Evolutionary conservation across 2,329 filamentous ascomycete species (phyloP).

Genomic region (Beauveria rudraprayagi): DNA sequence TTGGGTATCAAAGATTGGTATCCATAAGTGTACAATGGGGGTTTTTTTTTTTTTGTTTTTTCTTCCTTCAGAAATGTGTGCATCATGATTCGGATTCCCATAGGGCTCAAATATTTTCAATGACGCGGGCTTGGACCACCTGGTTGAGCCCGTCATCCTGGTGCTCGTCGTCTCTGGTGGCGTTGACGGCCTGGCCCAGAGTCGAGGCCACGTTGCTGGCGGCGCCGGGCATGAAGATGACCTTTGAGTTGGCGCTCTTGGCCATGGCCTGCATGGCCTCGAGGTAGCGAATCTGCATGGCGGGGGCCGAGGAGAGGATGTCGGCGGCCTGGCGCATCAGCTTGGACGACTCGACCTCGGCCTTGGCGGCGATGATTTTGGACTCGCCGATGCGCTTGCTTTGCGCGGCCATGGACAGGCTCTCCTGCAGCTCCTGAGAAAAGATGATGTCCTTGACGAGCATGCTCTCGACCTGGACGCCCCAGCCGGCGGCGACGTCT

Average conservation of each 20-base stretch:
- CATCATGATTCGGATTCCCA: neutral
- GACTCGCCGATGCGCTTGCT: slow-evolving; percentile 96
- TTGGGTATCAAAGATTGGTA: slow-evolving; percentile 13
- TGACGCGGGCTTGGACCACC: slow-evolving; percentile 71
- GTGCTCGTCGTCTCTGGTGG: slow-evolving; percentile 21
- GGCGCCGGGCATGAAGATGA: slow-evolving; percentile 68
- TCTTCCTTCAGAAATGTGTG: neutral
- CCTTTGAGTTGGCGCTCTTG: slow-evolving; percentile 82
- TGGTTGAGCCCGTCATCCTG: slow-evolving; percentile 54
- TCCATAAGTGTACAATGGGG: slow-evolving; percentile 3
- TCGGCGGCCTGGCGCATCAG: slow-evolving; percentile 90
- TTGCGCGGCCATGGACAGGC: slow-evolving; percentile 95
- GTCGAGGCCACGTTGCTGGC: slow-evolving; percentile 39
- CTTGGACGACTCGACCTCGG: slow-evolving; percentile 94
- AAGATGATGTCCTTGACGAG: slow-evolving; percentile 99
- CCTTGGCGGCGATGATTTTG: slow-evolving; percentile 95
- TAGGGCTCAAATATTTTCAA: slow-evolving; percentile 70
- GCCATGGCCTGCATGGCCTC: slow-evolving; percentile 99
- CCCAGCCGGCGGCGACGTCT: slow-evolving; percentile 88
- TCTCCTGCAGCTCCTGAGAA: slow-evolving; percentile 89
- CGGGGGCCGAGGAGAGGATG: slow-evolving; percentile 81
- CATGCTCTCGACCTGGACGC: slow-evolving; percentile 95
- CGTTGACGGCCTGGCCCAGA: slow-evolving; percentile 34
- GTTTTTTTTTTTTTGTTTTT: neutral
- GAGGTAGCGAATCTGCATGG: slow-evolving; percentile 97